Conservation (phyloP, 768 basidiomycete genomes). For the Tremella fuciformis region DNA sequence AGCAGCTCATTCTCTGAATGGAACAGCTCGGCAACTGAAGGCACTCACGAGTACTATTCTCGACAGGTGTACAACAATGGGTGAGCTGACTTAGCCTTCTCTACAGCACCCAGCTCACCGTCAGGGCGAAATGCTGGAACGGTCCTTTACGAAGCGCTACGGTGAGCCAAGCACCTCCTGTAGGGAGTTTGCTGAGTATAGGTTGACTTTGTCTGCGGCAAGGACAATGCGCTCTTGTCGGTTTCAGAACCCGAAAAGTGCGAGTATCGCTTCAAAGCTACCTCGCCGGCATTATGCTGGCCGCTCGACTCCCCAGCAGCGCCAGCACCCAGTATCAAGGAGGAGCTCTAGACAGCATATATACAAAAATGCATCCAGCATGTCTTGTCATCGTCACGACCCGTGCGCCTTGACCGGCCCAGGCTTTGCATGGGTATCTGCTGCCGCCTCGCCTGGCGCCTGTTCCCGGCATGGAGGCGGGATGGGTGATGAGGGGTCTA, state of each 20-base stretch:
- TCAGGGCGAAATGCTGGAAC: conserved; percentile 92
- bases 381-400: conserved; percentile 1
- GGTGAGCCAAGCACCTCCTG: conserved; percentile 13
- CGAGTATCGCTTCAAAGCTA: conserved; percentile 83
- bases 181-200: conserved; percentile 43
- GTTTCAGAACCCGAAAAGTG: conserved; percentile 93
- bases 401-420: conserved; percentile 18
- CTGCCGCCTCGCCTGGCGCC: conserved; percentile 6
- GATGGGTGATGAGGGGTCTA: conserved; percentile 45
- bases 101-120: conserved; percentile 19
- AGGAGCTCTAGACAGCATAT: conserved; percentile 23
- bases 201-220: conserved; percentile 81
- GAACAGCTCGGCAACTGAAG: conserved; percentile 65
- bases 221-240: conserved; percentile 71
- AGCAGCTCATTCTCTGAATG: conserved; percentile 65
- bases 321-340: conserved; percentile 26
- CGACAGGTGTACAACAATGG: conserved; percentile 70
- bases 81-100: conserved; percentile 24
- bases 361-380: conserved; percentile 8
- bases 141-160: conserved; percentile 83
- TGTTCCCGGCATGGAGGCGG: conserved; percentile 40
- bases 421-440: conserved; percentile 6
- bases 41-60: conserved; percentile 66
- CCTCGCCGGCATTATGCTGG: conserved; percentile 76
- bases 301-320: conserved; percentile 28